Evolutionary conservation across 2,329 filamentous ascomycete species (phyloP).

Genomic region (Aspergillus ochraceoroseus): DNA sequence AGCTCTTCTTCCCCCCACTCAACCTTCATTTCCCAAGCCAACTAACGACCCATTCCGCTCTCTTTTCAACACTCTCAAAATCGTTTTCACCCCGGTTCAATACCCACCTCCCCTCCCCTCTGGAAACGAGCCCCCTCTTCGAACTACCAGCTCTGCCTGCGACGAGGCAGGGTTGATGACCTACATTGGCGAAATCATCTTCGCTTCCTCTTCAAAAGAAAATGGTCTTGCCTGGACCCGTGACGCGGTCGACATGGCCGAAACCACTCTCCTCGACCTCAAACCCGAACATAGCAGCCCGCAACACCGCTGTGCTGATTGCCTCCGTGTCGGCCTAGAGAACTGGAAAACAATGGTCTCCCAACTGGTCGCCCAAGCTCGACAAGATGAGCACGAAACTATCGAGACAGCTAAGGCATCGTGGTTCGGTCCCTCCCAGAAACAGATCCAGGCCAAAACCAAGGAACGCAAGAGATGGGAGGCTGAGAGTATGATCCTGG

Average conservation of each 20-base stretch:
- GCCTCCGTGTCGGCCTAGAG: slow-evolving; percentile 66
- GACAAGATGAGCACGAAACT: slow-evolving; percentile 35
- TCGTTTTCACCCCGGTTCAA: slow-evolving; percentile 49
- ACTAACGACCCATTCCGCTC: slow-evolving; percentile 28
- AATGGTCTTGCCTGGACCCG: slow-evolving; percentile 84
- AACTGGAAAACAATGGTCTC: slow-evolving; percentile 83
- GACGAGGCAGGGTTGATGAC: slow-evolving; percentile 81
- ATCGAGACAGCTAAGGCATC: slow-evolving; percentile 30
- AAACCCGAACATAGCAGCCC: slow-evolving; percentile 35
- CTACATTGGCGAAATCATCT: slow-evolving; percentile 92
- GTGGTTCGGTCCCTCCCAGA: slow-evolving; percentile 33
- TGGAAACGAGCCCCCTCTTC: slow-evolving; percentile 63
- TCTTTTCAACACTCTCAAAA: slow-evolving; percentile 40
- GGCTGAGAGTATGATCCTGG: slow-evolving; percentile 38
- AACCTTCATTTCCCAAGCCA: slow-evolving; percentile 21
- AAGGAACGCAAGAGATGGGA: slow-evolving; percentile 37
- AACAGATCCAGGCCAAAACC: slow-evolving; percentile 26
- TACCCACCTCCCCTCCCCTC: slow-evolving; percentile 69
- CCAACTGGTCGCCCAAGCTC: slow-evolving; percentile 50
- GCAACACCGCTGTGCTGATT: slow-evolving; percentile 66
- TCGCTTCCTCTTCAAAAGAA: slow-evolving; percentile 59
- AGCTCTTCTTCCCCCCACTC: slow-evolving; percentile 26
- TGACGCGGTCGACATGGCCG: slow-evolving; percentile 76
- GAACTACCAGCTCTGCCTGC: slow-evolving; percentile 63
- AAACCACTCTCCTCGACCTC: slow-evolving; percentile 52